Base-by-base conservation (phyloP, 176 grass and related monocot genomes). In the Carex myosuroides region DNA sequence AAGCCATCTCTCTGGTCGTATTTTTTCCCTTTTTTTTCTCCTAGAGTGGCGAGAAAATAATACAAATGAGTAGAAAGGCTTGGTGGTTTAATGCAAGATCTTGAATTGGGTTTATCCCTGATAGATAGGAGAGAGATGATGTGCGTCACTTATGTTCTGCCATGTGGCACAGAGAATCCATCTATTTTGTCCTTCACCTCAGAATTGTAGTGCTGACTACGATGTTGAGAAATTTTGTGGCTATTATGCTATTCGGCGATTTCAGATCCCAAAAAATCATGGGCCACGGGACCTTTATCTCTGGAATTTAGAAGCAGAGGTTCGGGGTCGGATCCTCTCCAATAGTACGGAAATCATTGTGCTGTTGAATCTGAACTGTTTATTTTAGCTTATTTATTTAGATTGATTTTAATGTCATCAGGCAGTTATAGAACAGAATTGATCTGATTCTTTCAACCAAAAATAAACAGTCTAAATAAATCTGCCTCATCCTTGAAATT, bases 131-230 rank as follows among this genome's bases (percentile, higher is more conserved):
- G 75, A 81, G 85, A 78, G 76, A 67, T 80, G 74, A 53, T 87
- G 84, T 72, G 64, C 77, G 67, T 87, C 55, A 60, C 74, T 87
- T 37, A 61, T 63, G 53, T 84, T 33, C 53, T 53, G 95, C 87
- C 95, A 98, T 81, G 95, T 88, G 95, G 89, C 80, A 10, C 2
- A 61, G 89, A 62, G 91, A 92, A 98, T 98, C 96, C 85, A 60
- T 52, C 17, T 84, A 70, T 84, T 64, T 84, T 85, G 89, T 88
- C 65, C 60, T 69, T 59, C 37, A 57, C 11, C 59, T 79, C 85
- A 22, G 11, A 83, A 30, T 54, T 85, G 48, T 56, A 33, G 11
- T 84, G 90, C 84, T 94, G 88, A 94, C 83, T 70, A 85, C 92
- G 94, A 83, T 83, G 12, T 20, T 5, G 8, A 30, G 20, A 67